A percentile compares a stretch with the other conserved stretches of the same genome.
These are phyloP conservation scores for Artemisia tridentata DNA, from an alignment of 129 eudicot genomes.

Conservation along the genomic window DNA sequence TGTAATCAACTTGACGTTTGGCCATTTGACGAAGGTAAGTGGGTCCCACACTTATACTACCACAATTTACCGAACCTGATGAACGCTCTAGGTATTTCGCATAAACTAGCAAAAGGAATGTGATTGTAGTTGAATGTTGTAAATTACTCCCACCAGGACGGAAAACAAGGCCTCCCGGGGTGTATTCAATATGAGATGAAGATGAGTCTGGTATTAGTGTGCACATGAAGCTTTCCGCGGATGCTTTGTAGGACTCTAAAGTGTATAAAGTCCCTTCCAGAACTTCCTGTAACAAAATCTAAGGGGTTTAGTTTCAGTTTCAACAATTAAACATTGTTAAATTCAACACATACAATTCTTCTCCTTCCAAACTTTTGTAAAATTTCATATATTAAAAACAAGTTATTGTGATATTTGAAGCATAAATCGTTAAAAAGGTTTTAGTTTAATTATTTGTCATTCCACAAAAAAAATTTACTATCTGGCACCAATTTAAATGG, in stretches of 20 bases:
- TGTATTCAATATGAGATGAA: conserved; percentile 60
- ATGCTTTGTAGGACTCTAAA: conserved; percentile 73
- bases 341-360: too few species aligned
- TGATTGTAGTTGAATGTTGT: conserved; percentile 77
- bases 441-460: too few species aligned
- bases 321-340: background rate
- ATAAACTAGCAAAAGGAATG: conserved; percentile 67
- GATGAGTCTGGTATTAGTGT: conserved; percentile 77
- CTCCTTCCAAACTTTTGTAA: too few species aligned
- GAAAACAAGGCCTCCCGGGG: conserved; percentile 81
- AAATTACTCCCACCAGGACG: conserved; percentile 85
- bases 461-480: too few species aligned
- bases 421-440: too few species aligned
- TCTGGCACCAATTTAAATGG: too few species aligned
- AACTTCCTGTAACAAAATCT: conserved; percentile 56
- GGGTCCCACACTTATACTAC: conserved; percentile 51
- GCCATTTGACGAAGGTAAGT: conserved; percentile 57
- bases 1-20: conserved; percentile 82
- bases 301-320: background rate
- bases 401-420: too few species aligned
- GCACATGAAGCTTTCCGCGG: conserved; percentile 91
- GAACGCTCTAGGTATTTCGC: conserved; percentile 69
- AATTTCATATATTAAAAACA: too few species aligned
- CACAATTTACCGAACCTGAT: conserved; percentile 54
- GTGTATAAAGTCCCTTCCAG: conserved; percentile 51